These are phyloP conservation scores for Pestalotiopsis sp. DNA, from an alignment of 2,329 filamentous ascomycete genomes.

Conservation along the genomic window DNA sequence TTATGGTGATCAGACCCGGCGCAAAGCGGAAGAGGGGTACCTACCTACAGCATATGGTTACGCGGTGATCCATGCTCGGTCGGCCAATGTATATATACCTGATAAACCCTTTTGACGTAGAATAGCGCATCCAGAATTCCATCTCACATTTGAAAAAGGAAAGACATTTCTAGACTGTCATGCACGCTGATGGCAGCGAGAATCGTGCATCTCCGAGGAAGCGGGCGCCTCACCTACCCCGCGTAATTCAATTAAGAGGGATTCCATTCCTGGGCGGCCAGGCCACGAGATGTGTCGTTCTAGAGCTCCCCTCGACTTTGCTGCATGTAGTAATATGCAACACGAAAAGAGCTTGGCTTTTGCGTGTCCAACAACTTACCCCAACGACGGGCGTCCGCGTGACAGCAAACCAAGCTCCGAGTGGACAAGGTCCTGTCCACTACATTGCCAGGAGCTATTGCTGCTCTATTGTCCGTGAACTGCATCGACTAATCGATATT, in stretches of 20 bases:
- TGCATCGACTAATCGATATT: neutral
- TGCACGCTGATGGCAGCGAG: neutral
- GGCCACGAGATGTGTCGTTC: neutral
- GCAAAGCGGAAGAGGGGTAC: neutral
- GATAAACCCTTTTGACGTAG: constrained; percentile 8
- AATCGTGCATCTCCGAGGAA: constrained; percentile 8
- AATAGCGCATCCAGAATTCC: neutral
- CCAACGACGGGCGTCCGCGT: neutral
- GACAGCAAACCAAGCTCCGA: neutral
- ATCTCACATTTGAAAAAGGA: neutral
- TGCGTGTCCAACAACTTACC: neutral
- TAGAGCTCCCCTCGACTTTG: neutral
- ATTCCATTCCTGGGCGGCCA: neutral
- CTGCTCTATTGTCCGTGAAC: neutral
- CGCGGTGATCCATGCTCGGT: neutral
- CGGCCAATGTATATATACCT: constrained; percentile 9
- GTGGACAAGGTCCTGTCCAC: neutral
- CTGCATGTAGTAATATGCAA: neutral
- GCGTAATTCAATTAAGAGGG: constrained; percentile 2
- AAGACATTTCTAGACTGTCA: neutral
- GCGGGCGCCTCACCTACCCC: neutral
- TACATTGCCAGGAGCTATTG: neutral
- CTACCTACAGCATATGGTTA: neutral
- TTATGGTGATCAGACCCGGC: neutral
- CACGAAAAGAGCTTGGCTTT: neutral